These are phyloP conservation scores for Rhododendron ferrugineum DNA, from an alignment of 148 eudicot species.

Conservation along the genomic window DNA sequence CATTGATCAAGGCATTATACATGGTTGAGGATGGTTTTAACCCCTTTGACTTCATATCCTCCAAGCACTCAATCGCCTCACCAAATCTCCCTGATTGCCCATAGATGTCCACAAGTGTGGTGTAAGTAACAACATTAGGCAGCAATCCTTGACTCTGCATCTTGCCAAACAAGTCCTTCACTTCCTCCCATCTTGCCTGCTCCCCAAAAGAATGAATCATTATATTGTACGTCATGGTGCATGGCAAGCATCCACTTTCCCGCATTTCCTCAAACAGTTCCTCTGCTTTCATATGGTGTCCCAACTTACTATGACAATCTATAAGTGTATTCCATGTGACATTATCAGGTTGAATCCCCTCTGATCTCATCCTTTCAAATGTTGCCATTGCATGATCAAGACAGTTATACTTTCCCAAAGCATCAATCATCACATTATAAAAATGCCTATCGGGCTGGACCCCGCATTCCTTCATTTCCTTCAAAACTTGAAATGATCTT, in stretches of 20 bases:
- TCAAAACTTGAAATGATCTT: slow-evolving; percentile 81
- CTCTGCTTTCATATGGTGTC: slow-evolving; percentile 63
- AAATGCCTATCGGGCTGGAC: slow-evolving; percentile 83
- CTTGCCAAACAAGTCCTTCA: slow-evolving; percentile 55
- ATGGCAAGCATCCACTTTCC: slow-evolving; percentile 69
- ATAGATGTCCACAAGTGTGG: slow-evolving; percentile 77
- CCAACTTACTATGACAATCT: slow-evolving; percentile 79
- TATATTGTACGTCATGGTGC: slow-evolving; percentile 79
- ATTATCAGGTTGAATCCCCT: slow-evolving; percentile 82
- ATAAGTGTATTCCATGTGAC: slow-evolving; percentile 96
- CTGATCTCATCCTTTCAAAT: slow-evolving; percentile 67
- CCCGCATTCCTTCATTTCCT: slow-evolving; percentile 81
- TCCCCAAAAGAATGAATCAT: slow-evolving; percentile 84
- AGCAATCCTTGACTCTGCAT: slow-evolving; percentile 84
- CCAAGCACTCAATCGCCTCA: slow-evolving; percentile 90
- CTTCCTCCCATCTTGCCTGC: slow-evolving; percentile 77
- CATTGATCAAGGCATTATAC: slow-evolving; percentile 97
- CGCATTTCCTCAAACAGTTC: slow-evolving; percentile 72
- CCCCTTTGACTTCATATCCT: slow-evolving; percentile 87
- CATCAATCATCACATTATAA: slow-evolving; percentile 92
- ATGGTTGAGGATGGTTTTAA: slow-evolving; percentile 79
- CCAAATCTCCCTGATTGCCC: slow-evolving; percentile 87
- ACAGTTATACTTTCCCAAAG: slow-evolving; percentile 90
- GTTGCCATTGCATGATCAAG: slow-evolving; percentile 87
- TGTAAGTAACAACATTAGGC: slow-evolving; percentile 87